Base-by-base conservation (phyloP, 805 yeast species). In the Candida lessepsii region DNA sequence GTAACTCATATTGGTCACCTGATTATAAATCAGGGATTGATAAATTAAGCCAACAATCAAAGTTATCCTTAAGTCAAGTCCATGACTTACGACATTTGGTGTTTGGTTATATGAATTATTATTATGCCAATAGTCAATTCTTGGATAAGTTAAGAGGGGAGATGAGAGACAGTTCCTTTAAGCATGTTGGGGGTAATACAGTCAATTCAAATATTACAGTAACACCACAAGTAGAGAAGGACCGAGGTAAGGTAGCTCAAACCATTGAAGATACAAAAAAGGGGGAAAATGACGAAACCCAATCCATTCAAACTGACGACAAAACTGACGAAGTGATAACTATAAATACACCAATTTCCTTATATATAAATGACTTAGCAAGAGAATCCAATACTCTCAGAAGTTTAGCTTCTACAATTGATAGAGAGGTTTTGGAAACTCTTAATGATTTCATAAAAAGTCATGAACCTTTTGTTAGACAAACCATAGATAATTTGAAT, bases 1-100 rank as follows among this genome's bases (percentile, higher is more conserved):
- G 70, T 37, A 67, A 69, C 45, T 21, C 52, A 28, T 70, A 63
- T 53, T 70, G 74, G 73, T 61, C 72, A 3, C 47, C 72, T 1
- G 75, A 70, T 52, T 66, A 63, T 37, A 52, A 50, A 24, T 47
- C 67, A 3, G 70, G 73, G 4, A 59, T 69, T 14, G 63, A 60
- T 25, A 49, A 45, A 29, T 47, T 70, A 16, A 47, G 54, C 11
- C 39, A 42, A 7, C 73, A 67, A 47, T 56, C 63, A 30, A 41
- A 46, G 9, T 50, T 56, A 19, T 65, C 73, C 5, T 46, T 68
- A 20, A 48, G 51, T 23, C 75, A 69, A 50, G 52, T 67, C 11
- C 74, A 70, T 44, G 73, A 68, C 29, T 53, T 67, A 11, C 55
- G 71, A 21, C 57, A 54, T 40, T 53, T 69, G 44, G 64, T 69